Evolutionary conservation across 2,329 filamentous ascomycete species (phyloP), one percentile per base, ranked within the genome.

Genomic region (Colletotrichum echinochloae): DNA sequence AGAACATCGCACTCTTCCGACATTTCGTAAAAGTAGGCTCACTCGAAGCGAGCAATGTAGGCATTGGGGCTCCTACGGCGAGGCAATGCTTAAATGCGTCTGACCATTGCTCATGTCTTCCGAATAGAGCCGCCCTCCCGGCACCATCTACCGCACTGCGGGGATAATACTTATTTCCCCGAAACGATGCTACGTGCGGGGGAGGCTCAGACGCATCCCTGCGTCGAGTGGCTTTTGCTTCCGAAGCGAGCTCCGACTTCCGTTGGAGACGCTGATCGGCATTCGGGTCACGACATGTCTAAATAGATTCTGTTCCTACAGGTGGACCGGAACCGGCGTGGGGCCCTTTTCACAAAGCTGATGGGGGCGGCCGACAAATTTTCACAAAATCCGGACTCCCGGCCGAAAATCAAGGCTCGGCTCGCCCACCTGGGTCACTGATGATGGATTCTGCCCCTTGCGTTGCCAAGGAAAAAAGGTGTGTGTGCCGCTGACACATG

Each of bases 1-100:
- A 72, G 44, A 28, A 72, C 66, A 37, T 72, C 69, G 28, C 44
- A 41, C 16, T 70, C 37, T 55, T 70, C 68, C 5, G 64, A 5
- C 68, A 70, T 70, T 2, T 3, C 11, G 26, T 7, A 41, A 33
- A 18, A 0, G 5, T 7, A 33, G 18, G 11, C 9, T 6, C 0
- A n/a, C 16, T 26, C 8, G 14, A 3, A 9, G 5, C 26, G 8
- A 3, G 18, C 1, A 3, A 20, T 28, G 5, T 4, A 60, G n/a
- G 1, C 8, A 12, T 8, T 20, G 3, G 9, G 9, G 6, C 12
- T 3, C 14, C 7, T 11, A 7, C 23, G 11, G 20, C 16, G 9
- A 20, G 18, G 2, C 26, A 30, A 39, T 16, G 18, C 5, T 35
- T 44, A 26, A 1, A n/a, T 41, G 26, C 39, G 14, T 11, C n/a